phyloP scores from a whole-genome alignment of 495 filamentous ascomycete genomes.

The Patellaria atrata region DNA sequence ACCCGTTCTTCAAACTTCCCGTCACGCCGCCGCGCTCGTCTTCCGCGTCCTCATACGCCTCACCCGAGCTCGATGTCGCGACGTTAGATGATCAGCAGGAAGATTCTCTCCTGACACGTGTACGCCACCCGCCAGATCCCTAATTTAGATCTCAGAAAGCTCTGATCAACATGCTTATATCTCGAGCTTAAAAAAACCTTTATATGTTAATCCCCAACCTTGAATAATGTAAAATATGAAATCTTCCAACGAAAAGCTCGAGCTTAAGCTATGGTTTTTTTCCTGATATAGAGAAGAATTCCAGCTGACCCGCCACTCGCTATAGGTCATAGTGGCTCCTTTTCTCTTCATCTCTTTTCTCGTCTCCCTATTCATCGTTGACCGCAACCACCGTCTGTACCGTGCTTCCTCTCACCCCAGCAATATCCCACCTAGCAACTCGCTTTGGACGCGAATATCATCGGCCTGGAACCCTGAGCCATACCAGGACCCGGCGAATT shows the following conservation, averaged over 20 bases:
- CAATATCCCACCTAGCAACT: neutral
- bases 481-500: constrained; percentile 19
- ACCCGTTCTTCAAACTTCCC: constrained; percentile 14
- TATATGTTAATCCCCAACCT: too few relatives aligned
- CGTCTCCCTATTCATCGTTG: constrained; percentile 25
- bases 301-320: constrained; percentile 2
- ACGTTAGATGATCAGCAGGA: too few relatives aligned
- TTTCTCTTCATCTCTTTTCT: constrained; percentile 26
- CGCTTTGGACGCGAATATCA: constrained; percentile 9
- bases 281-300: too few relatives aligned
- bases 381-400: constrained; percentile 21
- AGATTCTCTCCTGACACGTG: constrained; percentile 4
- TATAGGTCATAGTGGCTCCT: constrained; percentile 22
- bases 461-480: constrained; percentile 23
- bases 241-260: too few relatives aligned
- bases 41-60: constrained; percentile 2
- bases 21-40: neutral
- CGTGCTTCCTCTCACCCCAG: constrained; percentile 15
- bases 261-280: too few relatives aligned
- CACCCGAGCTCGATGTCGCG: neutral
- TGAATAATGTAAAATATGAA: too few relatives aligned
- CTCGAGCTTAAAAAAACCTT: too few relatives aligned
- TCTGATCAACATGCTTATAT: too few relatives aligned
- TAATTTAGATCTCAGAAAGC: too few relatives aligned
- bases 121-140: neutral